Base-by-base conservation (phyloP, 2,329 filamentous ascomycete genomes). In the Alternaria ventricosa region DNA sequence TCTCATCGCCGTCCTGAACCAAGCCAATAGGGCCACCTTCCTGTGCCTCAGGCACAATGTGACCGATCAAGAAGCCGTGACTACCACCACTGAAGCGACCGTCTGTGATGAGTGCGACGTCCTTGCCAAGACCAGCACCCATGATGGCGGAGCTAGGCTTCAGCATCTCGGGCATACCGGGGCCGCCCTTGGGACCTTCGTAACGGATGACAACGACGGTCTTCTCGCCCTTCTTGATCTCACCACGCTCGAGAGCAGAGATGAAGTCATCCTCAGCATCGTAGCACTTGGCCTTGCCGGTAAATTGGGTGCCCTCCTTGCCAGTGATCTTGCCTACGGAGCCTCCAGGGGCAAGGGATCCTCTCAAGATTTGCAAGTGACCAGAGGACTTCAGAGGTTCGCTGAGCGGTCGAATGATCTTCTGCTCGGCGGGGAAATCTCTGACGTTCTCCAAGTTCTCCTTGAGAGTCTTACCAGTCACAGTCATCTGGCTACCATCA, bases 61-160 rank as follows among this genome's bases (percentile, higher is more conserved):
- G 92, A 2, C 92, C 92, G 73, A 96, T 95, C 71, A 96, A 84
- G 86, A 96, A 96, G 43, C 92, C 92, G 86, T 96, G 92, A 65
- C 88, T 91, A 56, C 92, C 93, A 61, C 93, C 93, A 9, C 88
- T 91, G 85, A 93, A 94, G 43, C 92, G 88, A 0, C 89, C 89
- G 72, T 94, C 90, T 2, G 91, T 92, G 64, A 93, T 85, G 50
- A 93, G 87, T 1, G 91, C 91, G 13, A 92, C 89, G 71, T 93
- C 90, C 73, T 92, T 86, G 71, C 90, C 90, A 11, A 92, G 85
- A 15, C 90, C 90, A 20, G 89, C 89, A 18, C 90, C 90, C 90
- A 92, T 92, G 76, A 92, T 90, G 28, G 89, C 89, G 12, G 89
- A 89, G 53, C 85, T 88, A 53, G 90, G 89, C 78, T 92, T 92